Evolutionary conservation across 768 basidiomycete genomes (phyloP), one percentile per base, ranked within the genome.

Genomic region (Hypholoma fasciculare): DNA sequence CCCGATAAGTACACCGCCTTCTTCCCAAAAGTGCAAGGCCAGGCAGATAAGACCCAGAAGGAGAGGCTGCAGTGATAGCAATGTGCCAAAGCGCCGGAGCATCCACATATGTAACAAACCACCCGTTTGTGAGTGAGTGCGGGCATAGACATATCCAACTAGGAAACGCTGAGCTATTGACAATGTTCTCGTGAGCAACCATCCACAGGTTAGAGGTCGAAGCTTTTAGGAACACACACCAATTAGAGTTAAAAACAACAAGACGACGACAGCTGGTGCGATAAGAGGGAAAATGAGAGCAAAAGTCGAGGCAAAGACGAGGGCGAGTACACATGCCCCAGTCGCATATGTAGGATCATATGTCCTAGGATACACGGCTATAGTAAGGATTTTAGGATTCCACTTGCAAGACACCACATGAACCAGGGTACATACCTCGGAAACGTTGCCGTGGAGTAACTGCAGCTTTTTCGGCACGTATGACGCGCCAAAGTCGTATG

Each of bases 371-470:
- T 89, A 91, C 60, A 88, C 76, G 61, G 88, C 91, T 80, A 54
- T 26, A 57, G 43, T 38, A 57, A 49, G 53, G 48, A 42, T 49
- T 54, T 34, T 37, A 58, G 49, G 54, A 57, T 43, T n/a, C 53
- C 23, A 57, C 34, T 30, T 49, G 19, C 34, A 23, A 52, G 55
- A 49, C 46, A 12, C n/a, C 6, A 14, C 56, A 61, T 34, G 23
- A 30, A 57, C 43, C 39, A 42, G 49, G 39, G 37, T 12, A 71
- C 83, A 57, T 63, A 91, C 91, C 84, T 76, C 91, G 75, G 74
- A 92, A 94, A 17, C 83, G 78, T 69, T 93, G 87, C 39, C 92
- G 79, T 46, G 92, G 92, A 7, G 92, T 94, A 19, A 88, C 65
- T 9, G 88, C 86, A 34, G 78, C 75, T 58, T 74, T 80, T 66